Evolutionary conservation across 78 protist species (phyloP).

Genomic region (Pigoraptor vietnamica): DNA sequence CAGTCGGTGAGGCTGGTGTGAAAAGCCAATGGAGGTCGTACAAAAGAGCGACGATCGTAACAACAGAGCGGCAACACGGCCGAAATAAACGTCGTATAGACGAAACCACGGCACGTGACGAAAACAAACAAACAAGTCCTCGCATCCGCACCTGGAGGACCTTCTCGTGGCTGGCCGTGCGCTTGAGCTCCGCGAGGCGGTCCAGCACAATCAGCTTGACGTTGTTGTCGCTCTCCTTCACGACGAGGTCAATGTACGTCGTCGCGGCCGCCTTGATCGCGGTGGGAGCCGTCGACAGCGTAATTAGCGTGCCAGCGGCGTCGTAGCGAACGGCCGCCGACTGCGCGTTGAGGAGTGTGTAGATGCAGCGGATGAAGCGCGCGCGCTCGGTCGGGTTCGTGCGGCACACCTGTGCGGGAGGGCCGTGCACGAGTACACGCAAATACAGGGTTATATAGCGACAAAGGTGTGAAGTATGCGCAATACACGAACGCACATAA

Average conservation of each 20-base stretch:
- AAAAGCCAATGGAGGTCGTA: too few species aligned
- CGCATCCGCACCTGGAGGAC: constrained; percentile 76
- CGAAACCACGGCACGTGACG: too few species aligned
- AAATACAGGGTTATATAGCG: too few species aligned
- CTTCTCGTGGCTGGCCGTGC: constrained; percentile 28
- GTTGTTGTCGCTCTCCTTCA: constrained; percentile 79
- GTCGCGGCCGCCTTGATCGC: constrained; percentile 79
- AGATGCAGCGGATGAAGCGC: constrained; percentile 68
- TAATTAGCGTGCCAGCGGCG: constrained; percentile 57
- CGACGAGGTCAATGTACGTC: constrained; percentile 63
- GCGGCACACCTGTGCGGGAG: constrained; percentile 21
- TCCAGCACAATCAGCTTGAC: constrained; percentile 89
- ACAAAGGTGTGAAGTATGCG: too few species aligned
- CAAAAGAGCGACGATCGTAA: too few species aligned
- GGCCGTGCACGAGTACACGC: too few species aligned
- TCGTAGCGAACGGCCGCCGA: constrained; percentile 71
- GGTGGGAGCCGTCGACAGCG: constrained; percentile 76
- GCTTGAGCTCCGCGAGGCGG: constrained; percentile 60
- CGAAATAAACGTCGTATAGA: too few species aligned
- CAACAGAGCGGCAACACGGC: too few species aligned
- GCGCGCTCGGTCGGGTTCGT: constrained; percentile 12
- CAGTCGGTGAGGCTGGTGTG: too few species aligned
- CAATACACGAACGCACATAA: too few species aligned
- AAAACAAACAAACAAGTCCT: too few species aligned
- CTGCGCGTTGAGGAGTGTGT: constrained; percentile 64